phyloP scores from a whole-genome alignment of 78 protist genomes.

The Monosiga brevicollis region DNA sequence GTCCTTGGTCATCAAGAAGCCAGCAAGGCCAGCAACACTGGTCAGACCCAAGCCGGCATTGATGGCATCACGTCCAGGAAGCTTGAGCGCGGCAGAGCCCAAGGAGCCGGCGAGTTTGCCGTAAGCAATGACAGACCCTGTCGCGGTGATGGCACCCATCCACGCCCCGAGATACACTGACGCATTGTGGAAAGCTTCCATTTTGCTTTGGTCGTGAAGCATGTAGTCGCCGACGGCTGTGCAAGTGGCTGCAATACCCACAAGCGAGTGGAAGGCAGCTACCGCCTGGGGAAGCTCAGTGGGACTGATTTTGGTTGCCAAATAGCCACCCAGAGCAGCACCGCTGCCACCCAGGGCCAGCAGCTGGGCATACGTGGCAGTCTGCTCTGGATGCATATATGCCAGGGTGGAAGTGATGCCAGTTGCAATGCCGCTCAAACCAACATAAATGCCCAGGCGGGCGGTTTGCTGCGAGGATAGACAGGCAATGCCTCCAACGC shows the following conservation, averaged over 20 bases:
- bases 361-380: not conserved
- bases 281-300: constrained; percentile 69
- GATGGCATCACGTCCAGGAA: constrained; percentile 35
- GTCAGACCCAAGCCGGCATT: constrained; percentile 37
- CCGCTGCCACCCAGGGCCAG: not conserved
- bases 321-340: constrained; percentile 29
- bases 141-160: constrained; percentile 78
- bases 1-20: constrained; percentile 21
- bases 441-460: constrained; percentile 38
- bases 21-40: constrained; percentile 22
- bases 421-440: constrained; percentile 45
- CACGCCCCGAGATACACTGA: constrained; percentile 59
- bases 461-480: constrained; percentile 26
- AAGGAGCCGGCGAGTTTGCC: constrained; percentile 72
- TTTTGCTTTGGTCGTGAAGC: not conserved
- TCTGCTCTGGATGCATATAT: not conserved
- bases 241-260: constrained; percentile 68
- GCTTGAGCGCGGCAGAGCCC: constrained; percentile 30
- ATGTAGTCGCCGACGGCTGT: constrained; percentile 16
- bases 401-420: constrained; percentile 32
- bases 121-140: constrained; percentile 90
- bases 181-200: constrained; percentile 10
- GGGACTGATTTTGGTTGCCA: constrained; percentile 27
- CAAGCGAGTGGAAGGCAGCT: constrained; percentile 70
- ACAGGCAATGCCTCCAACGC: constrained; percentile 24